Base-by-base conservation (phyloP, 139 green algal species). In the Asterochloris sp. region DNA sequence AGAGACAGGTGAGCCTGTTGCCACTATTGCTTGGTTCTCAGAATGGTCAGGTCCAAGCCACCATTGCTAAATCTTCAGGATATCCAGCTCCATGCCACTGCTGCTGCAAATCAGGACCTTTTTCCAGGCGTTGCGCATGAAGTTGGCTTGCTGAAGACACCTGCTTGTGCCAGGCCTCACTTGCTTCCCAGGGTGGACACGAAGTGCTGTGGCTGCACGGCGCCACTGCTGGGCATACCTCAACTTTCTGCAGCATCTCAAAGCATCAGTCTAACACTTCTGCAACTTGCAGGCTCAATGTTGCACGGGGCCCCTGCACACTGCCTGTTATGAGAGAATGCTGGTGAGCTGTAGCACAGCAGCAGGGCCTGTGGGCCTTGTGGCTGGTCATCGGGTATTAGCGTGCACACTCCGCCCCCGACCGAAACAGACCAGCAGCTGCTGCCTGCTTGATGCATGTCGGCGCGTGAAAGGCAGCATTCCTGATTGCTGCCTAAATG, bases 281-380 rank as follows among this genome's bases (percentile, higher is more conserved):
- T 75, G 62, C 23, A 67, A 83, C 83, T 24, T 86, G 91, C 86
- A 83, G 94, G 29, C 83, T 97, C 77, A 93, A 80, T 76, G 84
- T 92, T 21, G 89, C 93, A 9, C 88, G 95, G 68, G 95, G 95
- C 0, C 95, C 95, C 14, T 98, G 95, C 89, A 90, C 92, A 17
- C 82, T 98, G 61, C 93, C 94, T 26, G 89, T 94, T 14, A 28
- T 87, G 66, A 66, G 81, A 12, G 79, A 87, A 60, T 84, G 79
- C 74, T 87, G 84, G 79, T 80, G 24, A 24, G 76, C 27, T 19
- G 17, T 8, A 12, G 17, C 21, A 9, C 64, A 14, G 14, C 64
- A 69, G 16, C 16, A 16, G 16, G 15, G 16, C 16, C 64, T 69
- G 64, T 14, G 14, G 14, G 64, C 64, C 15, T 69, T 69, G 15